Evolutionary conservation across 2,329 filamentous ascomycete genomes (phyloP).

Genomic region (Sarocladiaceae sp.): DNA sequence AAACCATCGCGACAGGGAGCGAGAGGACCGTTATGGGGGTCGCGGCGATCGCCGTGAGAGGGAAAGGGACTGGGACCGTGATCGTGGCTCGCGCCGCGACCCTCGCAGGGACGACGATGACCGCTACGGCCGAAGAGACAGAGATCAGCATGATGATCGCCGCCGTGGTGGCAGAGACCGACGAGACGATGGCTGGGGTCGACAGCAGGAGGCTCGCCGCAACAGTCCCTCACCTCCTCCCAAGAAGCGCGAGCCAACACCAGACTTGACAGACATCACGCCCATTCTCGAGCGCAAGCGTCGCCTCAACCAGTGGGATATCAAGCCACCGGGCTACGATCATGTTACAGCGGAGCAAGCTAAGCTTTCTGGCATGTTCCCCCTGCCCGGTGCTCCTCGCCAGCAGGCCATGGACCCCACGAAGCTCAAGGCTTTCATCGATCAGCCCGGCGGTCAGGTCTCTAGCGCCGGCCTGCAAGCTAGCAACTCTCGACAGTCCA

Average conservation of each 20-base stretch:
- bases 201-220: slow-evolving; percentile 50
- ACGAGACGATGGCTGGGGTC: slow-evolving; percentile 28
- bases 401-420: slow-evolving; percentile 93
- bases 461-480: slow-evolving; percentile 81
- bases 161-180: slow-evolving; percentile 43
- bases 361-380: slow-evolving; percentile 98
- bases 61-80: slow-evolving; percentile 73
- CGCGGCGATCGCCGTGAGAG: slow-evolving; percentile 43
- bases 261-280: slow-evolving; percentile 83
- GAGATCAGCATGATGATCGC: slow-evolving; percentile 46
- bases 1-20: slow-evolving; percentile 86
- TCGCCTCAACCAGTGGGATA: slow-evolving; percentile 97
- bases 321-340: slow-evolving; percentile 96
- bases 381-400: slow-evolving; percentile 86
- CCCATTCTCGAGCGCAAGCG: slow-evolving; percentile 81
- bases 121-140: slow-evolving; percentile 24
- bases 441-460: slow-evolving; percentile 67
- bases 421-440: slow-evolving; percentile 93
- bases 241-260: slow-evolving; percentile 92
- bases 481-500: slow-evolving; percentile 87
- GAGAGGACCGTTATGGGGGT: slow-evolving; percentile 82
- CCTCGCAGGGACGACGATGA: slow-evolving; percentile 60
- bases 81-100: slow-evolving; percentile 57
- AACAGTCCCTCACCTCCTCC: slow-evolving; percentile 68
- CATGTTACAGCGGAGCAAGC: slow-evolving; percentile 97